Conservation (phyloP, 176 grass and related monocot species). For the Calamus simplicifolius region DNA sequence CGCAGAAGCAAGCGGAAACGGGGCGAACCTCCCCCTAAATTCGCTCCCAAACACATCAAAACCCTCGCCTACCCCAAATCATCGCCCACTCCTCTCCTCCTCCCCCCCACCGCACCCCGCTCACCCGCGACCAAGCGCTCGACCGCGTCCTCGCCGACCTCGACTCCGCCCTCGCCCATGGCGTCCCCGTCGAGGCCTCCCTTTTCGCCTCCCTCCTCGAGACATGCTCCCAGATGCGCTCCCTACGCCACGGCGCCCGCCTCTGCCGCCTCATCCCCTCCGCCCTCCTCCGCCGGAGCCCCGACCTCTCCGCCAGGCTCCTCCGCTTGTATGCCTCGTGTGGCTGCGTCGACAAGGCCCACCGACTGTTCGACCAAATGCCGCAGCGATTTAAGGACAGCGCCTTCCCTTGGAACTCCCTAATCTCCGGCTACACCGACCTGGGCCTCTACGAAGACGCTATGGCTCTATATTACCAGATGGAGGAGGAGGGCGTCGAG, state of each 20-base stretch:
- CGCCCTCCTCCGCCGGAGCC: slow-evolving; percentile 31
- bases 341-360: slow-evolving; percentile 46
- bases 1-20: too few relatives aligned
- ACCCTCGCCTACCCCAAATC: slow-evolving; percentile 21
- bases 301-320: slow-evolving; percentile 21
- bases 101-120: neutral
- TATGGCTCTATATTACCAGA: slow-evolving; percentile 54
- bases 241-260: slow-evolving; percentile 2
- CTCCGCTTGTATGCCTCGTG: slow-evolving; percentile 35
- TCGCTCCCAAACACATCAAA: too few relatives aligned
- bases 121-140: slow-evolving; percentile 21
- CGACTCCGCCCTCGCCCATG: slow-evolving; percentile 29
- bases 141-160: slow-evolving; percentile 46
- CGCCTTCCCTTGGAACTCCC: slow-evolving; percentile 52
- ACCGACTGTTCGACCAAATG: slow-evolving; percentile 56
- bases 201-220: slow-evolving; percentile 33
- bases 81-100: slow-evolving; percentile 22
- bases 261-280: slow-evolving; percentile 41
- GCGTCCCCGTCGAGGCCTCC: slow-evolving; percentile 23
- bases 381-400: slow-evolving; percentile 13
- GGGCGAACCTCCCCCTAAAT: too few relatives aligned
- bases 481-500: slow-evolving; percentile 56
- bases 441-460: slow-evolving; percentile 49
- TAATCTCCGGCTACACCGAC: slow-evolving; percentile 38
- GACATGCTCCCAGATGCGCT: slow-evolving; percentile 16